Percentiles rank a stretch among this genome's conserved stretches.
phyloP scores from a whole-genome alignment of 2,329 filamentous ascomycete species.

The Ceratocystis alfenasii region DNA sequence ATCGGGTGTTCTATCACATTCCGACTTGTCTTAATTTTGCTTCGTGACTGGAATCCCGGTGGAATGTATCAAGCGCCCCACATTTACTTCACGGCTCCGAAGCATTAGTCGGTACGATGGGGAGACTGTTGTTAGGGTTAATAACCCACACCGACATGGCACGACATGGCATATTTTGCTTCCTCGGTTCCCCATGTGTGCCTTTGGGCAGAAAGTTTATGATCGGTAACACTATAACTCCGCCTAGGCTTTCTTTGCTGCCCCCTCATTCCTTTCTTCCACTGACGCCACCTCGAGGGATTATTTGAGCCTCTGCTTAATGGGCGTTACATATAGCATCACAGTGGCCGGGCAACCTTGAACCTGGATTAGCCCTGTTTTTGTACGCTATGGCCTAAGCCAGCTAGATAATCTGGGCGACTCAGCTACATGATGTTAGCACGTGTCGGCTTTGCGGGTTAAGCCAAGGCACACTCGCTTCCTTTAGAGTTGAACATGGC shows the following conservation, averaged over 20 bases:
- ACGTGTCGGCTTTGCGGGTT: neutral
- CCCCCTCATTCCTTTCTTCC: neutral
- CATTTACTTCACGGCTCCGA: neutral
- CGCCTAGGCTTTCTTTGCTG: neutral
- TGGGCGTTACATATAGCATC: neutral
- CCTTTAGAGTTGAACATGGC: neutral
- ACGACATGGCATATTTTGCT: neutral
- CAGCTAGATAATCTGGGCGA: neutral
- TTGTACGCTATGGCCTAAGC: neutral
- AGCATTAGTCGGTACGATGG: neutral
- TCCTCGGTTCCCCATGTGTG: neutral
- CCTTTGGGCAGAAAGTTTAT: neutral
- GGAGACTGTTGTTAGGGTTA: neutral
- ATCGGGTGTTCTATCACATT: no score
- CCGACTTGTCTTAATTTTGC: no score
- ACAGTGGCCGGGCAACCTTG: neutral
- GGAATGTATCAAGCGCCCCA: no score
- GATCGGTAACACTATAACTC: neutral
- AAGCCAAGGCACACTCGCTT: neutral
- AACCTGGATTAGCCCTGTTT: neutral
- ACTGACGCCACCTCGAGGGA: neutral
- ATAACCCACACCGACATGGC: neutral
- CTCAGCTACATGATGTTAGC: neutral
- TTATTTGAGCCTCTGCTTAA: neutral
- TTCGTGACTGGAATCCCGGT: neutral